phyloP scores from a whole-genome alignment of 2,329 filamentous ascomycete species.

The Colletotrichum tanaceti region DNA sequence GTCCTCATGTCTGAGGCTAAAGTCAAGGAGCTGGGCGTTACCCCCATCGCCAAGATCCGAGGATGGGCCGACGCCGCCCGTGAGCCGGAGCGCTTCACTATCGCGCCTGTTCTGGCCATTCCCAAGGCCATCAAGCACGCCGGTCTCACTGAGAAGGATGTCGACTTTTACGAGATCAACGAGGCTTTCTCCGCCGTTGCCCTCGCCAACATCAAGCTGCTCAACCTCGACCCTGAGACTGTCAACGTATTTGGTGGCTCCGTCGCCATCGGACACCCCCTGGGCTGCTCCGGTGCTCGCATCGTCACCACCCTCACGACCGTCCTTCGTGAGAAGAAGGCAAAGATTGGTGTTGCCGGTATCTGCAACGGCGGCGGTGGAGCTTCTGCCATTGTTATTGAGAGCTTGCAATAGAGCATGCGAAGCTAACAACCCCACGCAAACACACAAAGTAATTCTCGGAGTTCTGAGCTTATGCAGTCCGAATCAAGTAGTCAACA shows the following conservation, averaged over 20 bases:
- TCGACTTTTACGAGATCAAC: slow-evolving; percentile 99
- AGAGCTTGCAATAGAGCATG: slow-evolving; percentile 68
- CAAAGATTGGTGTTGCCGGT: slow-evolving; percentile 91
- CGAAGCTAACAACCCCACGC: not conserved
- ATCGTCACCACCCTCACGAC: slow-evolving; percentile 91
- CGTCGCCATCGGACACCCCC: slow-evolving; percentile 94
- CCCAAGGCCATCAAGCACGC: slow-evolving; percentile 98
- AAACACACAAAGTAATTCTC: not conserved
- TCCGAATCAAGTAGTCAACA: slow-evolving; percentile 14
- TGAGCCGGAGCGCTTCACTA: slow-evolving; percentile 94
- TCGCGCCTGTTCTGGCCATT: slow-evolving; percentile 90
- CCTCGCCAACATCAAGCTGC: slow-evolving; percentile 94
- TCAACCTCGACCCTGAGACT: slow-evolving; percentile 81
- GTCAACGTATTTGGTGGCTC: slow-evolving; percentile 97
- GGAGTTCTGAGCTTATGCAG: slow-evolving; percentile 32
- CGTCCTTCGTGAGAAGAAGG: slow-evolving; percentile 89
- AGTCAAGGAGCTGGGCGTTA: slow-evolving; percentile 90
- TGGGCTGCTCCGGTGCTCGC: slow-evolving; percentile 92
- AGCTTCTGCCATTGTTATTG: slow-evolving; percentile 92
- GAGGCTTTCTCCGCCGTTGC: slow-evolving; percentile 98
- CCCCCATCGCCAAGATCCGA: slow-evolving; percentile 94
- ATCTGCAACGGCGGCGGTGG: slow-evolving; percentile 99
- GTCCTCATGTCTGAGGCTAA: slow-evolving; percentile 95
- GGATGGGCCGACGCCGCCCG: slow-evolving; percentile 97
- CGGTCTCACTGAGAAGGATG: slow-evolving; percentile 77